Percentiles rank a stretch among this genome's conserved stretches.
Evolutionary conservation across 2,329 filamentous ascomycete genomes (phyloP).

Genomic region (Scedosporium aurantiacum): DNA sequence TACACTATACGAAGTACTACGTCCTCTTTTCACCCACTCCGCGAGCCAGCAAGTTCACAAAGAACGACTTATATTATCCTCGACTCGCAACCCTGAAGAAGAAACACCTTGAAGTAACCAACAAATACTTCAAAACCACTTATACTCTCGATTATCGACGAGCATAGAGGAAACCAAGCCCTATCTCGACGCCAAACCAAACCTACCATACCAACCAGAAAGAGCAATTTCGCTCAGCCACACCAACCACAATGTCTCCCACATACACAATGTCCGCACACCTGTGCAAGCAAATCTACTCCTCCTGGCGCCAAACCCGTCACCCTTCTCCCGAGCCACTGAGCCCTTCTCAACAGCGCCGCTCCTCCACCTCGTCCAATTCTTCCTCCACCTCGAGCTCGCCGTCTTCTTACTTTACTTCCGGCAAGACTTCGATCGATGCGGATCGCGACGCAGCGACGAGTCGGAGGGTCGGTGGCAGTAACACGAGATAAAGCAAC

Average conservation of each 20-base stretch:
- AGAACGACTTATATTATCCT: neutral
- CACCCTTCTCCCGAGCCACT: slow-evolving; percentile 25
- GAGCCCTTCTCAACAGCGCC: neutral
- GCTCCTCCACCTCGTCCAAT: slow-evolving; percentile 18
- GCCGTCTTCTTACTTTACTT: neutral
- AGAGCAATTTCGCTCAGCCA: neutral
- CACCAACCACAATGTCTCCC: slow-evolving; percentile 34
- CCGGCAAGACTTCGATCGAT: neutral
- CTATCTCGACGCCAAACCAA: neutral
- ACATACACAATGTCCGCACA: slow-evolving; percentile 53
- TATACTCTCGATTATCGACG: neutral
- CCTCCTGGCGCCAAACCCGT: slow-evolving; percentile 44
- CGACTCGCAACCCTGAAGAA: too few species aligned
- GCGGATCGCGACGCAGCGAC: neutral
- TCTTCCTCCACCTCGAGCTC: neutral
- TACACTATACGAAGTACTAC: too few species aligned
- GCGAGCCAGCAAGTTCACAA: neutral
- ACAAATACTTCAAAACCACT: too few species aligned
- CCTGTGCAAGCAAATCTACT: slow-evolving; percentile 48
- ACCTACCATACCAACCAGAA: neutral
- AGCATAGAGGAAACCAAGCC: neutral
- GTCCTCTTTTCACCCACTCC: neutral
- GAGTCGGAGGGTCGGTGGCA: neutral
- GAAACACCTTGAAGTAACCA: too few species aligned
- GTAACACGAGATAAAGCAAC: slow-evolving; percentile 12